A percentile compares a stretch with the other conserved stretches of the same genome.
Conservation (phyloP, 495 filamentous ascomycete species). For the Penicillium psychrofluorescens region DNA sequence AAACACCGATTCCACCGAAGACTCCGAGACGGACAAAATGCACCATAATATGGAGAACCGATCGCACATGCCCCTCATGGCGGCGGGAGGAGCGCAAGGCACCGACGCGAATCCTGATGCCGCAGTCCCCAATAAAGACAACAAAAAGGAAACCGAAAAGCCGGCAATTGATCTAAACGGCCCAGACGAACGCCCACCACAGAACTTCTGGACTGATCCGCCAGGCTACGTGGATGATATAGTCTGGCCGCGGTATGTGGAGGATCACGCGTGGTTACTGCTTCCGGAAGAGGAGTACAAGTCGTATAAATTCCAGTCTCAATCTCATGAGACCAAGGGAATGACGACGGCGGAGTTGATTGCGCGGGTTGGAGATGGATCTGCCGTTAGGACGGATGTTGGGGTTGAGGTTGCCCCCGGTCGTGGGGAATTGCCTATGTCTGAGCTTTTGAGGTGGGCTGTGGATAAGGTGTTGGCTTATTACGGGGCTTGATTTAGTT, state of each 20-base stretch:
- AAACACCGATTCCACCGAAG: background rate
- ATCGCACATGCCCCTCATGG: too few relatives aligned
- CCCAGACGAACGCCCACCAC: slow-evolving; percentile 38
- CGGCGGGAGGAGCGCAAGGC: too few relatives aligned
- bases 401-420: slow-evolving; percentile 35
- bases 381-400: slow-evolving; percentile 26
- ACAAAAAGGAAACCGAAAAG: background rate
- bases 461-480: slow-evolving; percentile 32
- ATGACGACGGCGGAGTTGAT: slow-evolving; percentile 17
- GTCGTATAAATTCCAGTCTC: background rate
- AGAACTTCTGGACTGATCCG: slow-evolving; percentile 91
- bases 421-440: slow-evolving; percentile 23
- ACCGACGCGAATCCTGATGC: too few relatives aligned
- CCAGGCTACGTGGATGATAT: slow-evolving; percentile 89
- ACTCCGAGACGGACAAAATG: too few relatives aligned
- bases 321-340: too few relatives aligned
- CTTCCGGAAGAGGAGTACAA: slow-evolving; percentile 46
- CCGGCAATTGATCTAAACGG: slow-evolving; percentile 26
- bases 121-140: too few relatives aligned
- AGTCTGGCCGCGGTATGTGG: slow-evolving; percentile 90
- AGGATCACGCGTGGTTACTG: slow-evolving; percentile 71
- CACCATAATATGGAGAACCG: too few relatives aligned
- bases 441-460: slow-evolving; percentile 35
- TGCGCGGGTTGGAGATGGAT: slow-evolving; percentile 22
- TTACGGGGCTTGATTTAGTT: background rate